phyloP scores from a whole-genome alignment of 1,284 basidiomycete genomes.

The Cryptococcus sp. region DNA sequence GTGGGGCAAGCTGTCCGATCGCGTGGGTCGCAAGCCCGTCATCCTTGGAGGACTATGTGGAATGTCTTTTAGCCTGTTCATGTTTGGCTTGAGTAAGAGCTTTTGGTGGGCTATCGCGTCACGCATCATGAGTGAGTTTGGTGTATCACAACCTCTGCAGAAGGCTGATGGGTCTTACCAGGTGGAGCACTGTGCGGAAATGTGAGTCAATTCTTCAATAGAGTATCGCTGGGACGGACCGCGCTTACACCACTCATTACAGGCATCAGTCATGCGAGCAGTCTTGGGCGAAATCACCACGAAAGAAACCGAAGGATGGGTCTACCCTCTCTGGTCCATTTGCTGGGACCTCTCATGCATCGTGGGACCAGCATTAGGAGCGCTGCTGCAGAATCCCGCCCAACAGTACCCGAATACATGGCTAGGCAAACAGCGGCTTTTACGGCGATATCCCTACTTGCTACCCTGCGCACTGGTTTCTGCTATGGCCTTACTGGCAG shows the following conservation, averaged over 20 bases:
- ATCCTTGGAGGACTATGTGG: slow-evolving; percentile 24
- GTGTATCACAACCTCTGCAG: background rate
- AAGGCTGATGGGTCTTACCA: background rate
- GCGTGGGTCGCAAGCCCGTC: slow-evolving; percentile 26
- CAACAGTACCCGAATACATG: slow-evolving; percentile 23
- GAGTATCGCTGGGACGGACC: background rate
- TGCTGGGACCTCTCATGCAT: slow-evolving; percentile 30
- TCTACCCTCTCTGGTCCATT: slow-evolving; percentile 28
- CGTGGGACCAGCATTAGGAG: slow-evolving; percentile 24
- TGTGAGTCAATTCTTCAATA: slow-evolving; percentile 4
- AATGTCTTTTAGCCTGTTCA: slow-evolving; percentile 16
- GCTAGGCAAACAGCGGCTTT: slow-evolving; percentile 15
- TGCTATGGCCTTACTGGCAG: slow-evolving; percentile 8
- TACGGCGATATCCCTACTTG: slow-evolving; percentile 21
- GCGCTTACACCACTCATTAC: background rate
- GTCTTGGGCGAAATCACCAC: slow-evolving; percentile 27
- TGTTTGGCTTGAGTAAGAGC: slow-evolving; percentile 26
- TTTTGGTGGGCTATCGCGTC: slow-evolving; percentile 26
- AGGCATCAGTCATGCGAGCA: slow-evolving; percentile 29
- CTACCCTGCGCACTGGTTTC: slow-evolving; percentile 17
- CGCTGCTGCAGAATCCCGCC: slow-evolving; percentile 19
- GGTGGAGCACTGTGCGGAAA: slow-evolving; percentile 30
- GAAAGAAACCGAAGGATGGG: slow-evolving; percentile 25
- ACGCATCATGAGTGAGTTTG: slow-evolving; percentile 18
- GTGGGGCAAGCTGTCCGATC: slow-evolving; percentile 29